These are phyloP conservation scores for Orbilia ellipsospora DNA, from an alignment of 2,329 filamentous ascomycete genomes.

Conservation along the genomic window DNA sequence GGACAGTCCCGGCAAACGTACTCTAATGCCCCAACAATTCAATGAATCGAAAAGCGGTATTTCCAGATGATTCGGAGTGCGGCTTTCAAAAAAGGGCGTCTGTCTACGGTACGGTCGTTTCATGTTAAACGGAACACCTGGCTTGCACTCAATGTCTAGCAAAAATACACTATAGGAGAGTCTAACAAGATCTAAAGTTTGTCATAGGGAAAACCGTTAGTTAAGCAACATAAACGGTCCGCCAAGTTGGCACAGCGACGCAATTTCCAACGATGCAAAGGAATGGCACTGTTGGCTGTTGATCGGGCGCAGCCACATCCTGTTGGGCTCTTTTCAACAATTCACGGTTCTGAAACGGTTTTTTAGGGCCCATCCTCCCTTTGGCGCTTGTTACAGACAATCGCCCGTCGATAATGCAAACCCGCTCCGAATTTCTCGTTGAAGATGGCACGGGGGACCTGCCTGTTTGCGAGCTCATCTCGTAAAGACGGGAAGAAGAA, in stretches of 20 bases:
- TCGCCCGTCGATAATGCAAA: slow-evolving; percentile 47
- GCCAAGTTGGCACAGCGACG: background rate
- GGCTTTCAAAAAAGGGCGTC: background rate
- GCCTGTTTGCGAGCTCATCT: slow-evolving; percentile 27
- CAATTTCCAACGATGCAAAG: background rate
- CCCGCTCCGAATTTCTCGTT: slow-evolving; percentile 17
- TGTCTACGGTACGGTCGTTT: slow-evolving; percentile 40
- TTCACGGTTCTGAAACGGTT: background rate
- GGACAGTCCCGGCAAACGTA: slow-evolving; percentile 18
- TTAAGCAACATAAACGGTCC: background rate
- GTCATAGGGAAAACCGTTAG: background rate
- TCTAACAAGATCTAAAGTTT: no score
- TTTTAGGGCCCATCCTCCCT: slow-evolving; percentile 4
- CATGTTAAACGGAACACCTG: slow-evolving; percentile 6
- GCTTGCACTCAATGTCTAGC: background rate
- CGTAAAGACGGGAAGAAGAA: slow-evolving; percentile 39
- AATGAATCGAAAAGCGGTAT: background rate
- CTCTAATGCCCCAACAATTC: slow-evolving; percentile 1
- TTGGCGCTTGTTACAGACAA: slow-evolving; percentile 54
- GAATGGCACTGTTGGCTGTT: background rate
- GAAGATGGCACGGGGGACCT: slow-evolving; percentile 7
- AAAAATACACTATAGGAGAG: no score
- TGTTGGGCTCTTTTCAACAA: background rate
- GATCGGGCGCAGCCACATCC: background rate
- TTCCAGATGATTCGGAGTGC: no score